These are phyloP conservation scores for Fusarium sp. DNA, from an alignment of 2,329 filamentous ascomycete species.

Conservation along the genomic window DNA sequence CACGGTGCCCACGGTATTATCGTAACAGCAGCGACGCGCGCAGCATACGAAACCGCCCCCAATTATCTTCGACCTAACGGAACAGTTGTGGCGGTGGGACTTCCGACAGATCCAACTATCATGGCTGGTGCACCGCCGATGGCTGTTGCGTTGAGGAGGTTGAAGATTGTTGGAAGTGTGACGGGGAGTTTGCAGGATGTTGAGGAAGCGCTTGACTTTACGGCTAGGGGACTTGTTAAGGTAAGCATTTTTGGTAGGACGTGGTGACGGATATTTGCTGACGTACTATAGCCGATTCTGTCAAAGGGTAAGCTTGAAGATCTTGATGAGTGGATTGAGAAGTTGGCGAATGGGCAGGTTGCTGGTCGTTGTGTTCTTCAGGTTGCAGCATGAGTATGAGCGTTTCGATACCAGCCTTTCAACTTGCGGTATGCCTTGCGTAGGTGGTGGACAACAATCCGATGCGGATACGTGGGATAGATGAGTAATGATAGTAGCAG, in stretches of 20 bases:
- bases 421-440: no score
- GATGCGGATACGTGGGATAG: no score
- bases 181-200: constrained; percentile 41
- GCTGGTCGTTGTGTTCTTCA: constrained; percentile 42
- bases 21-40: constrained; percentile 83
- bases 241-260: constrained; percentile 5
- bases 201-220: constrained; percentile 45
- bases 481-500: no score
- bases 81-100: constrained; percentile 83
- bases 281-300: constrained; percentile 34
- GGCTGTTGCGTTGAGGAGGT: constrained; percentile 21
- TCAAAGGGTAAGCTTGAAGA: constrained; percentile 43
- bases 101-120: constrained; percentile 61
- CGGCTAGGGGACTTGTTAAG: constrained; percentile 37
- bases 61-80: constrained; percentile 84
- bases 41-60: constrained; percentile 92
- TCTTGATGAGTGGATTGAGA: constrained; percentile 39
- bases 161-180: constrained; percentile 44
- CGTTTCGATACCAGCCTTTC: no score
- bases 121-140: constrained; percentile 40
- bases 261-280: not conserved
- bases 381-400: constrained; percentile 15
- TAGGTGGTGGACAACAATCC: no score
- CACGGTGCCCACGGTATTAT: constrained; percentile 89
- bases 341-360: constrained; percentile 36